phyloP scores from a whole-genome alignment of 805 yeast genomes.

The Monosporozyma aerobia region DNA sequence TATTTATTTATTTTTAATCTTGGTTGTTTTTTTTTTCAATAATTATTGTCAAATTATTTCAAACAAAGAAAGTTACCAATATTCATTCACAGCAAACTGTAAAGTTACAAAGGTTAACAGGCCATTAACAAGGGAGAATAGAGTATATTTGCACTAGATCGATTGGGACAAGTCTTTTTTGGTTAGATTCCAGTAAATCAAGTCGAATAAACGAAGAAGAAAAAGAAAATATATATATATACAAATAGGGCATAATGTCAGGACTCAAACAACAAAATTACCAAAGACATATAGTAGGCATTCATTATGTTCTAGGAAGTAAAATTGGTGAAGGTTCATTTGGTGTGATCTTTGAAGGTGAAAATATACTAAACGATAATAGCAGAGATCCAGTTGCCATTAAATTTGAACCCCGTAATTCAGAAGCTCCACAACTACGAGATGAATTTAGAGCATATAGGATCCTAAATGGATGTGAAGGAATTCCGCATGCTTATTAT shows the following conservation, averaged over 20 bases:
- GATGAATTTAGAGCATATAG: constrained; percentile 96
- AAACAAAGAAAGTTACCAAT: neutral
- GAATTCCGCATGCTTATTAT: constrained; percentile 91
- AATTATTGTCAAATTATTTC: neutral
- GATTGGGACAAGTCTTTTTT: neutral
- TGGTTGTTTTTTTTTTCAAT: no score
- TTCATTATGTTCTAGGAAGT: constrained; percentile 93
- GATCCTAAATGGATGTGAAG: constrained; percentile 68
- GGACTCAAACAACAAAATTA: neutral
- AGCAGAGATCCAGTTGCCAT: constrained; percentile 79
- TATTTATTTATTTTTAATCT: neutral
- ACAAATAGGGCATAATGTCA: neutral
- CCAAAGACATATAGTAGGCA: constrained; percentile 50
- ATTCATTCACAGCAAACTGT: neutral
- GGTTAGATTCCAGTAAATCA: neutral
- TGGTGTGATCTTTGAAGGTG: constrained; percentile 95
- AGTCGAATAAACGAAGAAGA: neutral
- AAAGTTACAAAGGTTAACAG: neutral
- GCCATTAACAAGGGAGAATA: neutral
- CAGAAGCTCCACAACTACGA: constrained; percentile 94
- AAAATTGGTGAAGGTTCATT: constrained; percentile 98
- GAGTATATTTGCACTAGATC: neutral
- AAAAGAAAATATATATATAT: no score
- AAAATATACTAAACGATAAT: constrained; percentile 66
- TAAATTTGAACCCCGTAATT: constrained; percentile 92